phyloP scores from a whole-genome alignment of 2,329 filamentous ascomycete genomes.

The Tolypocladium endophyticum region DNA sequence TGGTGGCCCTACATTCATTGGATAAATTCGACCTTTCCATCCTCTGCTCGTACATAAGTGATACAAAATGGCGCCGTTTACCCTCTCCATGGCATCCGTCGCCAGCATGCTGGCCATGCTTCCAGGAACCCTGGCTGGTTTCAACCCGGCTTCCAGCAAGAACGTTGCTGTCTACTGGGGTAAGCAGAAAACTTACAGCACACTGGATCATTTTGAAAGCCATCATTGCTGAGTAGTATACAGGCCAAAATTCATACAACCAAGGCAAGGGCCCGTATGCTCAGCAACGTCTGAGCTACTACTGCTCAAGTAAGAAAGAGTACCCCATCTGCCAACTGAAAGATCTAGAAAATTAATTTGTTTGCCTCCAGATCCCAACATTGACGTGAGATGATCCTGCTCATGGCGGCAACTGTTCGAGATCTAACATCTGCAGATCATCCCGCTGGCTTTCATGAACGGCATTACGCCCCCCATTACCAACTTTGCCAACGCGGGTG shows the following conservation, averaged over 20 bases:
- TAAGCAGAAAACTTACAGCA: slow-evolving; percentile 11
- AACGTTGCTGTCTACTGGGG: slow-evolving; percentile 63
- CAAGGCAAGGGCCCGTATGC: slow-evolving; percentile 29
- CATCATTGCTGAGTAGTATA: background rate
- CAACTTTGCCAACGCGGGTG: slow-evolving; percentile 56
- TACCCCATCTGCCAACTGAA: background rate
- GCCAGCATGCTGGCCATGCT: slow-evolving; percentile 13
- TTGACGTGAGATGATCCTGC: slow-evolving; percentile 28
- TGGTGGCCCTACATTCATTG: background rate
- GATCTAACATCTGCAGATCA: slow-evolving; percentile 25
- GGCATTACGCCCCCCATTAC: slow-evolving; percentile 42
- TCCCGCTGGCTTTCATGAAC: slow-evolving; percentile 54
- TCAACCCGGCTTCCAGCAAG: slow-evolving; percentile 30
- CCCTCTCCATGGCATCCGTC: slow-evolving; percentile 4
- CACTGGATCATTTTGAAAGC: background rate
- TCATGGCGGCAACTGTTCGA: no score
- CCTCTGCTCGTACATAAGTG: background rate
- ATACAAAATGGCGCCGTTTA: slow-evolving; percentile 1
- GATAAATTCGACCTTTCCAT: background rate
- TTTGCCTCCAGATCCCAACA: slow-evolving; percentile 24
- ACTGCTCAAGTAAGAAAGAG: slow-evolving; percentile 44
- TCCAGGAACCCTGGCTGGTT: slow-evolving; percentile 26
- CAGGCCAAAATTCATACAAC: slow-evolving; percentile 50
- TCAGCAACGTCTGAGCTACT: slow-evolving; percentile 46
- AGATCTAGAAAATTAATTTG: background rate